Evolutionary conservation across 2,329 filamentous ascomycete species (phyloP).

Genomic region (Huntiella decipiens): DNA sequence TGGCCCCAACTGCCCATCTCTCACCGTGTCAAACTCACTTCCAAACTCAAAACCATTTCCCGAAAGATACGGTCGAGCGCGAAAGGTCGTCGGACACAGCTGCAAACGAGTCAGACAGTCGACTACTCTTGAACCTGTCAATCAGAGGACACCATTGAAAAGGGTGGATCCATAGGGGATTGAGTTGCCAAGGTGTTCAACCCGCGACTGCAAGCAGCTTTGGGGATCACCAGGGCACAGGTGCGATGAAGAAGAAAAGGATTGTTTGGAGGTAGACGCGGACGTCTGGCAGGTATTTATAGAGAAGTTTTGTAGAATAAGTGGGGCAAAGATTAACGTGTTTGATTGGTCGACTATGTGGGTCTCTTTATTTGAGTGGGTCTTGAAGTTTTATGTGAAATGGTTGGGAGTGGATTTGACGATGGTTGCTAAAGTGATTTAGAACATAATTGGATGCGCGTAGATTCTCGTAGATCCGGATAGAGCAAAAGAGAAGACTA

Average conservation of each 20-base stretch:
- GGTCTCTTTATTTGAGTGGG: slow-evolving; percentile 3
- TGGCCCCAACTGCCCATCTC: slow-evolving; percentile 28
- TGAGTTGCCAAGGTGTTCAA: slow-evolving; percentile 72
- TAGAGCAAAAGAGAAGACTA: too few relatives aligned
- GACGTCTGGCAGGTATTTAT: slow-evolving; percentile 1
- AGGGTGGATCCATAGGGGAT: slow-evolving; percentile 64
- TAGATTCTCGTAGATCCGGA: not conserved
- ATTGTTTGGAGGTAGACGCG: slow-evolving; percentile 12
- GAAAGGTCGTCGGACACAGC: not conserved
- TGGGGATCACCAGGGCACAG: slow-evolving; percentile 71
- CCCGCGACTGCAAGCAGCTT: slow-evolving; percentile 26
- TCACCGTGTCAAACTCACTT: not conserved
- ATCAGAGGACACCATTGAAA: slow-evolving; percentile 68
- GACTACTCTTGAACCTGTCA: slow-evolving; percentile 71
- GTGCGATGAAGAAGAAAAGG: slow-evolving; percentile 38
- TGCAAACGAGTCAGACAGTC: not conserved
- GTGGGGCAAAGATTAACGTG: not conserved
- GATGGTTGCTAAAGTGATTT: not conserved
- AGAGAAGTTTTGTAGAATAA: slow-evolving; percentile 1
- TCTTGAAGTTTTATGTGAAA: not conserved
- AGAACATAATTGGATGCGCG: not conserved
- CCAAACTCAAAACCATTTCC: not conserved
- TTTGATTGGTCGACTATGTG: not conserved
- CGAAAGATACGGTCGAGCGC: not conserved
- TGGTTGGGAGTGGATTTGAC: not conserved